Conservation (phyloP, 768 basidiomycete species). For the Auriscalpium orientale region DNA sequence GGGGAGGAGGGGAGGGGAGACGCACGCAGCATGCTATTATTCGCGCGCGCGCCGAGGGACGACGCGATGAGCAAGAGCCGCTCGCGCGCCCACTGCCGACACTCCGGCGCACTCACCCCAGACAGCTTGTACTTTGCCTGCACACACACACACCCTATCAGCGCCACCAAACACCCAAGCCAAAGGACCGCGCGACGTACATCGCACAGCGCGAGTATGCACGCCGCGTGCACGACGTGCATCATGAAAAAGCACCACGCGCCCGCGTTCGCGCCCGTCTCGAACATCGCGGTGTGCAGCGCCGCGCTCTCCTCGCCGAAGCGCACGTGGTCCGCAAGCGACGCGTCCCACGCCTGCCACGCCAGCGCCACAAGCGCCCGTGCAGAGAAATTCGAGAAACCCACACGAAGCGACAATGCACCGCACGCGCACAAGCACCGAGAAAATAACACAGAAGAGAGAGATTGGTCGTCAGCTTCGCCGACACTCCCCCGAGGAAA, state of each 20-base stretch:
- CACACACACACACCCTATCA: background rate
- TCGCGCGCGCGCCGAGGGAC: constrained; percentile 33
- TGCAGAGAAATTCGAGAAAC: background rate
- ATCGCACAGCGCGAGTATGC: constrained; percentile 52
- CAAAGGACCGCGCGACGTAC: constrained; percentile 38
- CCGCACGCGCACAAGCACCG: background rate
- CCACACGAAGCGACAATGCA: background rate
- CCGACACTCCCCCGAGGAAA: background rate
- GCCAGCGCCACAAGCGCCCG: background rate
- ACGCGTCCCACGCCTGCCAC: constrained; percentile 52
- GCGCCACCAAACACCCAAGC: background rate
- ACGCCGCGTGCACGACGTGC: constrained; percentile 67
- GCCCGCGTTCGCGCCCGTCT: constrained; percentile 69
- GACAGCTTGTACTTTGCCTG: background rate
- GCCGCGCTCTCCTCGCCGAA: constrained; percentile 64
- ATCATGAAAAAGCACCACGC: constrained; percentile 78
- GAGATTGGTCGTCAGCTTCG: background rate
- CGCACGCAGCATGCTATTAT: constrained; percentile 39
- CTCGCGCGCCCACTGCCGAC: constrained; percentile 28
- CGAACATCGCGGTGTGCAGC: constrained; percentile 69
- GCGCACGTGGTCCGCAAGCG: constrained; percentile 63
- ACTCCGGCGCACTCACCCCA: constrained; percentile 5
- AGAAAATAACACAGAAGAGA: background rate
- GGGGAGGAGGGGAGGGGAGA: constrained; percentile 4
- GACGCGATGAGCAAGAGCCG: constrained; percentile 33